Evolutionary conservation across 192 early-diverging fungal genomes (phyloP).

Genomic region (Allomyces macrogynus): DNA sequence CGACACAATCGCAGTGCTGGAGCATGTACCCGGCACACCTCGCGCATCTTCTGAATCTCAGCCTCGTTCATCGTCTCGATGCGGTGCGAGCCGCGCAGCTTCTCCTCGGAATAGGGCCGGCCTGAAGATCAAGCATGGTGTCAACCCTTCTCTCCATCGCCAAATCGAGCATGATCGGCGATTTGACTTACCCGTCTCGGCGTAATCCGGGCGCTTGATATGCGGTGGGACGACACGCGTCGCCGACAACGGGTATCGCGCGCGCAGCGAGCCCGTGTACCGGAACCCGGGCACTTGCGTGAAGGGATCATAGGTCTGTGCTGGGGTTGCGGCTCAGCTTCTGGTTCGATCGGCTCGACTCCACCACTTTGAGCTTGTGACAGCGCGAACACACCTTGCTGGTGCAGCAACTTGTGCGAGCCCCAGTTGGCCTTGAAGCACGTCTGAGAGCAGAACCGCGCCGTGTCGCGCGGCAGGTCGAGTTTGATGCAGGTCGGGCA

Average conservation of each 20-base stretch:
- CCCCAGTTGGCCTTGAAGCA: conserved; percentile 56
- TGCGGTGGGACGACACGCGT: conserved; percentile 36
- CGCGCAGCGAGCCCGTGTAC: conserved; percentile 47
- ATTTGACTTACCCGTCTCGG: conserved; percentile 17
- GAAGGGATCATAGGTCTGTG: conserved; percentile 33
- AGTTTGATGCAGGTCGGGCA: conserved; percentile 67
- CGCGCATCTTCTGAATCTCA: conserved; percentile 64
- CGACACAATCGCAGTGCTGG: not conserved
- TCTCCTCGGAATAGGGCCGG: conserved; percentile 51
- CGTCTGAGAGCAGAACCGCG: conserved; percentile 60
- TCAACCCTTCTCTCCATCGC: too few species aligned
- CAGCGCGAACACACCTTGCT: conserved; percentile 4
- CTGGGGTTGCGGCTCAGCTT: conserved; percentile 2
- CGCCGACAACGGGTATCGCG: conserved; percentile 60
- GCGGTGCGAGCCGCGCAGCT: conserved; percentile 33
- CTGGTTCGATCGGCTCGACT: too few species aligned
- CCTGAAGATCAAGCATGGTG: conserved; percentile 18
- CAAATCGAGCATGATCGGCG: too few species aligned
- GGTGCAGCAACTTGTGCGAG: conserved; percentile 15
- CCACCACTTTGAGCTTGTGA: too few species aligned
- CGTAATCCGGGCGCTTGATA: conserved; percentile 56
- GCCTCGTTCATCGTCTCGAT: conserved; percentile 46
- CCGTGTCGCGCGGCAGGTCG: conserved; percentile 22
- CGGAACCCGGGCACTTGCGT: conserved; percentile 13
- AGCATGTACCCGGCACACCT: conserved; percentile 43